Evolutionary conservation across 1,284 basidiomycete species (phyloP).

Genomic region (Tilletia caries): DNA sequence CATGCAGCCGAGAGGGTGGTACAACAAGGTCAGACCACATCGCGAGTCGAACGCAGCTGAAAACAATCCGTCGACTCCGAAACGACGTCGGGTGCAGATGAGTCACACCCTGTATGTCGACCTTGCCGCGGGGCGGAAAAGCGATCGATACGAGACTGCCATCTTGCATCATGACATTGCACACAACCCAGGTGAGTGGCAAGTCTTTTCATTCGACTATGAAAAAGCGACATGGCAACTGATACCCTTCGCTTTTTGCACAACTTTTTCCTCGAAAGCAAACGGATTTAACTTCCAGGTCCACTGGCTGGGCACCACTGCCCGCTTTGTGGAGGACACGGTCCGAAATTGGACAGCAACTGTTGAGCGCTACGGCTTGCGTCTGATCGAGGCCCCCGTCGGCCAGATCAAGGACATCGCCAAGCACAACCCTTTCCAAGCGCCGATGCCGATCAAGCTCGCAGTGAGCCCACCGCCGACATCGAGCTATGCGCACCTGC

Average conservation of each 20-base stretch:
- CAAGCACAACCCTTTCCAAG: constrained; percentile 50
- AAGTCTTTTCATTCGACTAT: background rate
- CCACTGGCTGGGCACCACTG: constrained; percentile 93
- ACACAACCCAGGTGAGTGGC: constrained; percentile 41
- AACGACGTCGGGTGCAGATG: constrained; percentile 31
- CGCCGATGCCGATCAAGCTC: constrained; percentile 45
- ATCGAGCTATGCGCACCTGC: constrained; percentile 25
- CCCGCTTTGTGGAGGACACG: constrained; percentile 88
- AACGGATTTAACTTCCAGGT: constrained; percentile 64
- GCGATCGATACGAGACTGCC: constrained; percentile 48
- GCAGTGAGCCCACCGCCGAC: constrained; percentile 44
- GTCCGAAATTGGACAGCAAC: constrained; percentile 77
- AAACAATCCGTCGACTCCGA: background rate
- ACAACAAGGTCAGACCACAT: constrained; percentile 1
- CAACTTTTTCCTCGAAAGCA: constrained; percentile 17
- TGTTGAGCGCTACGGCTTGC: constrained; percentile 85
- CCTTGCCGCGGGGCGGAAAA: constrained; percentile 41
- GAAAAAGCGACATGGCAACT: too few relatives aligned
- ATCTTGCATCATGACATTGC: constrained; percentile 51
- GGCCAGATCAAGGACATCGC: constrained; percentile 51
- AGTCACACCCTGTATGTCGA: constrained; percentile 48
- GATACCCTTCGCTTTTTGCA: background rate
- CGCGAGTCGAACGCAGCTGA: background rate
- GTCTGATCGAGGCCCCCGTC: constrained; percentile 70
- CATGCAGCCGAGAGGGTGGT: constrained; percentile 4